phyloP scores from a whole-genome alignment of 2,329 filamentous ascomycete genomes.

The Aspergillus versicolor region DNA sequence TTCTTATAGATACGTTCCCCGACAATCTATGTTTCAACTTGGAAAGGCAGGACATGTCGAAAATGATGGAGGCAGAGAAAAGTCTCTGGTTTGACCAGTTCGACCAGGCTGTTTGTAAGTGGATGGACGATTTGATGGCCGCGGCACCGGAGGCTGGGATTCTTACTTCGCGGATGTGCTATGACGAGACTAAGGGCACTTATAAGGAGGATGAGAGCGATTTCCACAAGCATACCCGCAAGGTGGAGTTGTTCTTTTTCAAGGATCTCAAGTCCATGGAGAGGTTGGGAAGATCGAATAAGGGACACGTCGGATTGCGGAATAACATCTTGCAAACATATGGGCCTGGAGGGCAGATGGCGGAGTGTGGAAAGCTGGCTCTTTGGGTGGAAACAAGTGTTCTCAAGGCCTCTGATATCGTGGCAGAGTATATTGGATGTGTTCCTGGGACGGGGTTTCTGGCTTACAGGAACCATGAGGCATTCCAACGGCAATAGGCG shows the following conservation, averaged over 20 bases:
- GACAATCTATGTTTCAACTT: conserved; percentile 20
- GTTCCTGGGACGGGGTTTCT: conserved; percentile 18
- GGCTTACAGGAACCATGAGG: neutral
- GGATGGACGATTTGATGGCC: conserved; percentile 11
- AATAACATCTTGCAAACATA: conserved; percentile 13
- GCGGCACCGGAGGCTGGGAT: conserved; percentile 10
- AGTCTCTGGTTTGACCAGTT: conserved; percentile 16
- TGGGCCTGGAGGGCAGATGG: conserved; percentile 10
- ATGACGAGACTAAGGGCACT: neutral
- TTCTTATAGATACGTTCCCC: conserved; percentile 7
- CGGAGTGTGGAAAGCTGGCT: neutral
- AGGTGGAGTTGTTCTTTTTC: conserved; percentile 21
- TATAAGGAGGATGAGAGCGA: neutral
- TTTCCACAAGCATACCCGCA: conserved; percentile 13
- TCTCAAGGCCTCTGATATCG: conserved; percentile 15
- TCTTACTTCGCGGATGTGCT: conserved; percentile 12
- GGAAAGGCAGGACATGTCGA: conserved; percentile 19
- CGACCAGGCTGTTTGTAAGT: conserved; percentile 6
- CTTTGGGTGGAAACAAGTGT: conserved; percentile 21
- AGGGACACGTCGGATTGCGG: conserved; percentile 13
- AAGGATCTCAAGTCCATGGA: conserved; percentile 17
- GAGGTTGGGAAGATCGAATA: conserved; percentile 11
- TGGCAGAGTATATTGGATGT: conserved; percentile 23
- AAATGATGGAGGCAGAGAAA: conserved; percentile 2
- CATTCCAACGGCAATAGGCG: too few relatives aligned